Evolutionary conservation across 75 land plant species (phyloP), one percentile per base, ranked within the genome.

Genomic region (Larix kaempferi): DNA sequence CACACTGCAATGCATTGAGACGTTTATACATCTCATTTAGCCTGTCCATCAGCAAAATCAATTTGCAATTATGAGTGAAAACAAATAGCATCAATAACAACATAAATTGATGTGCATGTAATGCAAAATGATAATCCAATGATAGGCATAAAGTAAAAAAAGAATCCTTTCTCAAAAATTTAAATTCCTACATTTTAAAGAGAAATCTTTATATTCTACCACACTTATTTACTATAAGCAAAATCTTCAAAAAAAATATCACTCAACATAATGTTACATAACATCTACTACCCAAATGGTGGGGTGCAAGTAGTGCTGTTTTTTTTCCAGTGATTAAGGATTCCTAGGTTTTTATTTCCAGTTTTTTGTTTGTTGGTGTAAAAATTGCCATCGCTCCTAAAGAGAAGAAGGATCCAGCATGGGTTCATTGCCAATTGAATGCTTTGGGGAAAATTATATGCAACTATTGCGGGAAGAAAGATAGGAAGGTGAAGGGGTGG

Each of bases 21-120:
- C 27, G 55, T 27, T 79, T 78, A 52, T 86, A 73, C 55, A 82
- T 88, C 52, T 93, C 93, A 64, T 78, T 86, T 77, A 91, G 78
- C 78, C 96, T 93, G 82, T 84, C 73, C 56, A 80, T 57, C n/a
- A 35, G 6, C 41, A 69, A 76, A 76, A 57, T 27, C 21, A 54
- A 35, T 44, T 44, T 49, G 22, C 12, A 49, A 25, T 23, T 13
- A 14, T 44, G 55, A 74, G 57, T 44, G 5, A 21, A 13, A 19
- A 23, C 11, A 73, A 73, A 73, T 23, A 13, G 63, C 25, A 61
- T n/a, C 63, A 6, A 61, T 61, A 61, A 61, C 63, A 61, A 23
- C 63, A 61, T n/a, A 21, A 59, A 61, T 61, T 23, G 25, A n/a
- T 6, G 25, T 61, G 6, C 33, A 22, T 23, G 3, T 39, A 39